Percentiles rank a stretch among this genome's conserved stretches.
Evolutionary conservation across 106 monocot genomes (phyloP).

Genomic region (Acorus gramineus): DNA sequence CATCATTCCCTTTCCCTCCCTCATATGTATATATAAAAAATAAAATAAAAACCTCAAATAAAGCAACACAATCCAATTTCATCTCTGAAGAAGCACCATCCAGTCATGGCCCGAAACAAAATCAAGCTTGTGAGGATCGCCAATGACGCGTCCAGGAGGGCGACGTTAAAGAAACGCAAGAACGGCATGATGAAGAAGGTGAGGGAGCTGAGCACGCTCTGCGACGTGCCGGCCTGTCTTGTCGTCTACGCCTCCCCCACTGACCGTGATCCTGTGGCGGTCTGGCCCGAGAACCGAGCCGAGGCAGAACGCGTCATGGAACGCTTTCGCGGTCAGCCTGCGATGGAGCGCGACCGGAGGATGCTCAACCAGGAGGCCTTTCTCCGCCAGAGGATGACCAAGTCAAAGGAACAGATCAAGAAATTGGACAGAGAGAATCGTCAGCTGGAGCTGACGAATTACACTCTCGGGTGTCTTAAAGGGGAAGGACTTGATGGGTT

Average conservation of each 20-base stretch:
- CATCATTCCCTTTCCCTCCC: too few species aligned
- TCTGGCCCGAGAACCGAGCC: slow-evolving; percentile 6
- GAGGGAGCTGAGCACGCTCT: slow-evolving; percentile 15
- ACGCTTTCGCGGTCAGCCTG: slow-evolving; percentile 8
- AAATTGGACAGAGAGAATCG: slow-evolving; percentile 1
- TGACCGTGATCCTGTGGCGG: slow-evolving; percentile 7
- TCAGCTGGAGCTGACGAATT: background rate
- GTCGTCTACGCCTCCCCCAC: slow-evolving; percentile 14
- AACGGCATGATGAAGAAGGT: slow-evolving; percentile 22
- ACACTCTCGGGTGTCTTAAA: background rate
- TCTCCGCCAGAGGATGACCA: slow-evolving; percentile 3
- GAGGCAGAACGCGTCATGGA: slow-evolving; percentile 1
- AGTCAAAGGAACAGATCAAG: slow-evolving; percentile 3
- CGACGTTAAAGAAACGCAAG: background rate
- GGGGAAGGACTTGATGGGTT: slow-evolving; percentile 1
- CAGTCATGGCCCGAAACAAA: too few species aligned
- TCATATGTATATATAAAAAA: too few species aligned
- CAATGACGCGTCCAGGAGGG: too few species aligned
- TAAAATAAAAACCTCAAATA: too few species aligned
- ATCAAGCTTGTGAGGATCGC: too few species aligned
- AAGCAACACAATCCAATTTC: too few species aligned
- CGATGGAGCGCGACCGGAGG: slow-evolving; percentile 9
- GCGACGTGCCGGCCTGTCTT: slow-evolving; percentile 12
- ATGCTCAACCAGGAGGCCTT: slow-evolving; percentile 15
- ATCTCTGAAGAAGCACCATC: too few species aligned